Percentiles rank a stretch among this genome's conserved stretches.
These are phyloP conservation scores for Davidsoniella virescens DNA, from an alignment of 2,329 filamentous ascomycete genomes.

Conservation along the genomic window DNA sequence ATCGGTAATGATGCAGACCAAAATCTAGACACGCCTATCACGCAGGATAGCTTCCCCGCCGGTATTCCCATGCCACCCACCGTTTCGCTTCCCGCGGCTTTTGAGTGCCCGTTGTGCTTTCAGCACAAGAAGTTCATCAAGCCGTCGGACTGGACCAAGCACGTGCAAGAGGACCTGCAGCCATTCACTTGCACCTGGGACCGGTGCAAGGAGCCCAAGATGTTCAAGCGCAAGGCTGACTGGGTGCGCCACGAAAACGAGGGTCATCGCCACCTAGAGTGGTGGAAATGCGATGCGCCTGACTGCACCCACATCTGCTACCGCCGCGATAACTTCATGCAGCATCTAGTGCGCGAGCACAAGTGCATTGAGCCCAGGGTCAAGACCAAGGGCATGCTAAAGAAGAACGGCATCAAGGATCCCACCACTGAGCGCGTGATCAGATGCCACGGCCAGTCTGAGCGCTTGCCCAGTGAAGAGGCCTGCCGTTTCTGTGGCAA, in stretches of 20 bases:
- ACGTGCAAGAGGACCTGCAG: slow-evolving; percentile 84
- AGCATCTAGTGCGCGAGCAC: slow-evolving; percentile 83
- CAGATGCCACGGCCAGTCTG: slow-evolving; percentile 55
- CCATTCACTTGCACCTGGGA: slow-evolving; percentile 88
- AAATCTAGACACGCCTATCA: slow-evolving; percentile 55
- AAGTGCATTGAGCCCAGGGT: slow-evolving; percentile 69
- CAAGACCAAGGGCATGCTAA: slow-evolving; percentile 55
- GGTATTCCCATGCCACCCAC: slow-evolving; percentile 75
- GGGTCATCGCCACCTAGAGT: slow-evolving; percentile 73
- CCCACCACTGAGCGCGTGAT: slow-evolving; percentile 66
- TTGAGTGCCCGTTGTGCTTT: slow-evolving; percentile 82
- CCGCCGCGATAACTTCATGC: slow-evolving; percentile 80
- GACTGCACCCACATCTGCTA: slow-evolving; percentile 74
- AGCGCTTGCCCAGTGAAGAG: slow-evolving; percentile 51
- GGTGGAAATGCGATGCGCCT: slow-evolving; percentile 71
- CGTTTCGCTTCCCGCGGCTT: slow-evolving; percentile 60
- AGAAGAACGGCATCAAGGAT: slow-evolving; percentile 40
- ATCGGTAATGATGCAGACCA: slow-evolving; percentile 38
- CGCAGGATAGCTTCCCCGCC: slow-evolving; percentile 56
- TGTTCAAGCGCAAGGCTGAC: slow-evolving; percentile 88
- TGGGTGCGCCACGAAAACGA: slow-evolving; percentile 94
- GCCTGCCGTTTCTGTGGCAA: slow-evolving; percentile 78
- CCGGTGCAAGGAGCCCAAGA: slow-evolving; percentile 67
- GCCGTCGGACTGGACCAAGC: slow-evolving; percentile 92
- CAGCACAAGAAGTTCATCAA: slow-evolving; percentile 72